Conservation (phyloP, 225 moss, liverwort and hornwort species). For the Climacium dendroides region DNA sequence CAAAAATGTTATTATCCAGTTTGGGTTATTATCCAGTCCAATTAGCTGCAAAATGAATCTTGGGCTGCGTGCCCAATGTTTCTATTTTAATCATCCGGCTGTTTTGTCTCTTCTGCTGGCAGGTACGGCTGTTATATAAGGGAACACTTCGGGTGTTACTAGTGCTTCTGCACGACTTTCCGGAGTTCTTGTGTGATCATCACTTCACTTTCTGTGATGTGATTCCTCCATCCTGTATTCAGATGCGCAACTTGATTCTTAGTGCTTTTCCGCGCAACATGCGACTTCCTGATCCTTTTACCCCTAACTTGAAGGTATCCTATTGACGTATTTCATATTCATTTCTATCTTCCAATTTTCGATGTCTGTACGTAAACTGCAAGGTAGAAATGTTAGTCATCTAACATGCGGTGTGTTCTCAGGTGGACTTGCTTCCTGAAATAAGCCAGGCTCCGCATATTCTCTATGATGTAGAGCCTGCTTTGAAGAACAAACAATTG, state of each 20-base stretch:
- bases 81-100: not conserved
- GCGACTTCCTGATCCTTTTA: conserved; percentile 96
- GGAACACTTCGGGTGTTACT: conserved; percentile 93
- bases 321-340: not conserved
- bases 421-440: conserved; percentile 98
- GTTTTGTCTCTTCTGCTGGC: not conserved
- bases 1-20: not conserved
- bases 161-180: conserved; percentile 90
- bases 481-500: conserved; percentile 81
- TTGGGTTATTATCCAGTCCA: not conserved
- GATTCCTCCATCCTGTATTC: conserved; percentile 96
- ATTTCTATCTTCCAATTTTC: not conserved
- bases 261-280: conserved; percentile 98
- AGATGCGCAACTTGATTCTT: conserved; percentile 98
- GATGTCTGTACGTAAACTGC: not conserved
- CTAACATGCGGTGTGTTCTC: conserved; percentile 1
- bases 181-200: conserved; percentile 94
- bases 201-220: conserved; percentile 99
- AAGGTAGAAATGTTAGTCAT: not conserved
- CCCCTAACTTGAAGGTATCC: conserved; percentile 84
- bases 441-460: conserved; percentile 93
- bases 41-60: not conserved
- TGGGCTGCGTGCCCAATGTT: not conserved
- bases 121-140: conserved; percentile 87
- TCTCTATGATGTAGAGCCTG: conserved; percentile 86